Percentiles rank a stretch among this genome's conserved stretches.
These are phyloP conservation scores for Zarea fungicola DNA, from an alignment of 2,329 filamentous ascomycete genomes.

Conservation along the genomic window DNA sequence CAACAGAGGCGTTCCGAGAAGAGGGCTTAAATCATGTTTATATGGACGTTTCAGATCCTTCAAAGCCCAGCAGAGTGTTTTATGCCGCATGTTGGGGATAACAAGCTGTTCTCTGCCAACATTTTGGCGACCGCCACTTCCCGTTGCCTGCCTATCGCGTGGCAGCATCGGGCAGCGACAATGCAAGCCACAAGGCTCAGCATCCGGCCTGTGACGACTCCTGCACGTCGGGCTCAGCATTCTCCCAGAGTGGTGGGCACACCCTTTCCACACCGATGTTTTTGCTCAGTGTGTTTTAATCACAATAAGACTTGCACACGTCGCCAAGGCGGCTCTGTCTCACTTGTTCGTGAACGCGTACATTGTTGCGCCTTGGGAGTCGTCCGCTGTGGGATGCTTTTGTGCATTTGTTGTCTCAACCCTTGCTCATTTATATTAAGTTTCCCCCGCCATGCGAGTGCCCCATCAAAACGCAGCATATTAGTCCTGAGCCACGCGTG, in stretches of 20 bases:
- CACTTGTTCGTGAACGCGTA: conserved; percentile 2
- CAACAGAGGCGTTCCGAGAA: background rate
- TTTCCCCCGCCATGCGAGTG: no score
- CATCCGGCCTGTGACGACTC: no score
- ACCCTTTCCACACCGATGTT: conserved; percentile 9
- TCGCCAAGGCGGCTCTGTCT: conserved; percentile 4
- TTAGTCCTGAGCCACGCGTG: no score
- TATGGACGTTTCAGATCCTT: no score
- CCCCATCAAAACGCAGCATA: no score
- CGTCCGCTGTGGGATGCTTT: background rate
- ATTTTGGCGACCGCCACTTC: conserved; percentile 1
- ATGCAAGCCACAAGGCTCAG: no score
- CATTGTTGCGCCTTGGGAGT: no score
- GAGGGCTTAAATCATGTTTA: background rate
- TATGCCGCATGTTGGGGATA: background rate
- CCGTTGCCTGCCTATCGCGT: conserved; percentile 3
- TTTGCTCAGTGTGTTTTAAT: background rate
- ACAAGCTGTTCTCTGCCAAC: background rate
- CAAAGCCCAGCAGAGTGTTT: no score
- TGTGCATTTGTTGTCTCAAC: background rate
- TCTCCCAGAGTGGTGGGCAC: background rate
- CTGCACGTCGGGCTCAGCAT: no score
- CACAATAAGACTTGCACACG: background rate
- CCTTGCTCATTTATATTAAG: background rate
- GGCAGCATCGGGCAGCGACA: conserved; percentile 11